Percentiles rank a stretch among this genome's conserved stretches.
phyloP scores from a whole-genome alignment of 1,284 basidiomycete genomes.

The Caloboletus firmus region DNA sequence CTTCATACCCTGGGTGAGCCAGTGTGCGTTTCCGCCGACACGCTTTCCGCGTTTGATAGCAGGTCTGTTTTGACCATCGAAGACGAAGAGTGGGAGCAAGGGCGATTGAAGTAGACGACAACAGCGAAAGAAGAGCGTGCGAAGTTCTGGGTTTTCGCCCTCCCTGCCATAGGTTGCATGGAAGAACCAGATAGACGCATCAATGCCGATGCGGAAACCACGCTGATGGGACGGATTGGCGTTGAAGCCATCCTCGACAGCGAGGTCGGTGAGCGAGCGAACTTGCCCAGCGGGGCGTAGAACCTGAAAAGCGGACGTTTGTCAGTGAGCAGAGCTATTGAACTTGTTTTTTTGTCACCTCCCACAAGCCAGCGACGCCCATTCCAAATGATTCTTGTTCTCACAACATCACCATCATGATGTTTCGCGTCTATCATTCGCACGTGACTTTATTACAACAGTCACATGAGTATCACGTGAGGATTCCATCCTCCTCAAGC shows the following conservation, averaged over 20 bases:
- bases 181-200: constrained; percentile 82
- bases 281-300: constrained; percentile 60
- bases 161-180: constrained; percentile 72
- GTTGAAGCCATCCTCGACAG: constrained; percentile 69
- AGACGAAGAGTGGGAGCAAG: constrained; percentile 88
- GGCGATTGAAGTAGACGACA: constrained; percentile 75
- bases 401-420: not conserved
- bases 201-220: constrained; percentile 73
- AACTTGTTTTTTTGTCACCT: constrained; percentile 22
- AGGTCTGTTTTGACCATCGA: constrained; percentile 89
- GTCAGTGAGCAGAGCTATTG: not conserved
- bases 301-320: constrained; percentile 41
- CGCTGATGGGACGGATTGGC: constrained; percentile 56
- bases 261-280: constrained; percentile 67
- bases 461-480: constrained; percentile 11
- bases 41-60: constrained; percentile 78
- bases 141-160: constrained; percentile 76
- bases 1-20: constrained; percentile 70
- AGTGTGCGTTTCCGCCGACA: constrained; percentile 61
- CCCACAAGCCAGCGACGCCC: constrained; percentile 52
- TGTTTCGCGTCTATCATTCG: constrained; percentile 1
- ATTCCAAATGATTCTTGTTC: constrained; percentile 28
- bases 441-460: constrained; percentile 11
- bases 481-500: too few species aligned
- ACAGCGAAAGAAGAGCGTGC: constrained; percentile 76